These are phyloP conservation scores for Cryptosporidium sp. DNA, from an alignment of 169 alveolate genomes.

Conservation along the genomic window DNA sequence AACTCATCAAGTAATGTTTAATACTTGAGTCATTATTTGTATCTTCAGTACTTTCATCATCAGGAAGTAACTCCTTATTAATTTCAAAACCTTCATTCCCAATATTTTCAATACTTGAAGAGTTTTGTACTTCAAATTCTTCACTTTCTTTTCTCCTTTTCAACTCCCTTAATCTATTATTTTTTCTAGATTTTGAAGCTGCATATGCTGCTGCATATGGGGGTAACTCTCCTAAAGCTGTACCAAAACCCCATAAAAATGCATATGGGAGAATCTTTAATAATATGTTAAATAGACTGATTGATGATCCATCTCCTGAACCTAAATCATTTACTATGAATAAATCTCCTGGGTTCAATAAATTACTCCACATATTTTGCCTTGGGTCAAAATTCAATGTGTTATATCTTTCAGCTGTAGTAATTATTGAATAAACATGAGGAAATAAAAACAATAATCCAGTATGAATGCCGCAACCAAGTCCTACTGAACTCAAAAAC, in stretches of 20 bases:
- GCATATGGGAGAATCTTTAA: slow-evolving; percentile 81
- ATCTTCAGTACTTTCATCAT: slow-evolving; percentile 14
- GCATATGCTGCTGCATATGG: slow-evolving; percentile 95
- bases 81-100: neutral
- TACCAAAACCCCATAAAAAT: slow-evolving; percentile 94
- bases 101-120: neutral
- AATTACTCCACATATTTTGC: slow-evolving; percentile 65
- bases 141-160: slow-evolving; percentile 14
- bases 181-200: slow-evolving; percentile 83
- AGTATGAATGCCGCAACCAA: slow-evolving; percentile 87
- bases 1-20: slow-evolving; percentile 78
- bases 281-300: slow-evolving; percentile 77
- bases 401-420: slow-evolving; percentile 82
- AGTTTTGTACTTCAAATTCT: neutral
- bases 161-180: slow-evolving; percentile 39
- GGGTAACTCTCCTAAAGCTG: slow-evolving; percentile 96
- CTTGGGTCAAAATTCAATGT: slow-evolving; percentile 82
- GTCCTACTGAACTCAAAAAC: slow-evolving; percentile 82
- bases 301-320: slow-evolving; percentile 35
- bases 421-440: slow-evolving; percentile 82
- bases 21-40: slow-evolving; percentile 71
- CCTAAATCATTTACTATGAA: neutral
- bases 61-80: slow-evolving; percentile 34
- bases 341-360: slow-evolving; percentile 62
- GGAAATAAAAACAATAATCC: slow-evolving; percentile 86